These are phyloP conservation scores for Aspergillus niger DNA, from an alignment of 2,329 filamentous ascomycete genomes.

Conservation along the genomic window DNA sequence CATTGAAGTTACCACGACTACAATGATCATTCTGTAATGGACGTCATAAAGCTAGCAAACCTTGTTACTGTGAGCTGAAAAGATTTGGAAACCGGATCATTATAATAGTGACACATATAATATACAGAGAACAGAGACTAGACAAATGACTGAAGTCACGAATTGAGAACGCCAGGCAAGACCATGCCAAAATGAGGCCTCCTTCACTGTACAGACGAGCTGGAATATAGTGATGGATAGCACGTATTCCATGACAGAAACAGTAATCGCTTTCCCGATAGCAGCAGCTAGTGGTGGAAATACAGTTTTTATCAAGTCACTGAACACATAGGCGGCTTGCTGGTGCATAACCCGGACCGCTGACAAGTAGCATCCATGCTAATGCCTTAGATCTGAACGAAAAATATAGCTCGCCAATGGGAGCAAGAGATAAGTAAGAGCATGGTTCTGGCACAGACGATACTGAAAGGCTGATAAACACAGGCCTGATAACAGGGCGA, in stretches of 20 bases:
- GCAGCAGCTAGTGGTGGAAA: not conserved
- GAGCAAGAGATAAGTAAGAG: not conserved
- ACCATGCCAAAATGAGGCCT: conserved; percentile 9
- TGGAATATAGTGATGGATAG: conserved; percentile 10
- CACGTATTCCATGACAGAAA: conserved; percentile 3
- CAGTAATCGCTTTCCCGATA: conserved; percentile 10
- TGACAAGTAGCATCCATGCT: not conserved
- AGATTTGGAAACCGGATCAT: too few relatives aligned
- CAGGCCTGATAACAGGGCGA: not conserved
- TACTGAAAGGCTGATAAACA: not conserved
- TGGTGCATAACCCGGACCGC: not conserved
- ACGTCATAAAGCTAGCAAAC: too few relatives aligned
- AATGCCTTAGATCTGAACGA: not conserved
- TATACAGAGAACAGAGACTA: not conserved
- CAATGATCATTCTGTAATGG: too few relatives aligned
- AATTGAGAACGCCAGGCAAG: conserved; percentile 1
- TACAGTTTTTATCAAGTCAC: not conserved
- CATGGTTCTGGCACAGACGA: not conserved
- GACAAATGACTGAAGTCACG: not conserved
- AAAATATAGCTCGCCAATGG: not conserved
- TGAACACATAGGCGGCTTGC: not conserved
- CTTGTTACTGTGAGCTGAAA: too few relatives aligned
- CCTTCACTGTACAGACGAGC: conserved; percentile 13
- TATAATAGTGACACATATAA: conserved; percentile 3
- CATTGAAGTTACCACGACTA: too few relatives aligned